Conservation (phyloP, 2,329 filamentous ascomycete species). For the Geosmithia putterillii region DNA sequence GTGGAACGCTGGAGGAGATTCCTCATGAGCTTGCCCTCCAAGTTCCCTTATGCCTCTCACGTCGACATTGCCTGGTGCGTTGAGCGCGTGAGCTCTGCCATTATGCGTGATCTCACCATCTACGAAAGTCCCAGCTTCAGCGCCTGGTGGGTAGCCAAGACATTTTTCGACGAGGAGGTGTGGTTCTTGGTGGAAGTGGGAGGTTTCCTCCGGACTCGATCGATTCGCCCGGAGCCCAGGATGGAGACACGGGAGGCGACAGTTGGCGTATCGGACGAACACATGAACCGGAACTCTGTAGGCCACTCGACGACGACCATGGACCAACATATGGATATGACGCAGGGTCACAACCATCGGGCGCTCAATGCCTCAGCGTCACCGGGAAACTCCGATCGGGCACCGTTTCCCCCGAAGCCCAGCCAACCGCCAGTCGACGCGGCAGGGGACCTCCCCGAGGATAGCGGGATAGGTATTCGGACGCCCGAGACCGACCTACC, state of each 20-base stretch:
- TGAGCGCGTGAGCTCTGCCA: constrained; percentile 61
- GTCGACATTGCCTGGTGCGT: constrained; percentile 67
- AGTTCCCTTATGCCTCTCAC: constrained; percentile 63
- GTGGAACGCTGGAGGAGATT: constrained; percentile 65
- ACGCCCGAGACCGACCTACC: constrained; percentile 54
- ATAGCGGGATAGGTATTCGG: constrained; percentile 63
- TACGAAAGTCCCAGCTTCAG: constrained; percentile 69
- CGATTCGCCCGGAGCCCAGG: neutral
- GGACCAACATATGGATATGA: neutral
- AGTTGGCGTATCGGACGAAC: neutral
- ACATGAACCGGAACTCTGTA: neutral
- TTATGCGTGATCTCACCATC: constrained; percentile 72
- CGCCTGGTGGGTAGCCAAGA: constrained; percentile 93
- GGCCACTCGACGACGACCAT: neutral
- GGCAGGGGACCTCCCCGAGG: constrained; percentile 42
- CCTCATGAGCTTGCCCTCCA: constrained; percentile 52
- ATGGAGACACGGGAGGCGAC: neutral
- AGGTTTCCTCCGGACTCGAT: constrained; percentile 53
- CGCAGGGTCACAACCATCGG: neutral
- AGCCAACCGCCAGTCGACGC: constrained; percentile 23
- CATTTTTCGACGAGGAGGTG: constrained; percentile 91
- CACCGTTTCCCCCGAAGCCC: constrained; percentile 36
- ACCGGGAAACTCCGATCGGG: constrained; percentile 13
- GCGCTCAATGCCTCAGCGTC: neutral
- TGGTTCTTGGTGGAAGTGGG: constrained; percentile 82